Conservation (phyloP, 371 early-diverging fungal species). For the Blakeslea trispora region DNA sequence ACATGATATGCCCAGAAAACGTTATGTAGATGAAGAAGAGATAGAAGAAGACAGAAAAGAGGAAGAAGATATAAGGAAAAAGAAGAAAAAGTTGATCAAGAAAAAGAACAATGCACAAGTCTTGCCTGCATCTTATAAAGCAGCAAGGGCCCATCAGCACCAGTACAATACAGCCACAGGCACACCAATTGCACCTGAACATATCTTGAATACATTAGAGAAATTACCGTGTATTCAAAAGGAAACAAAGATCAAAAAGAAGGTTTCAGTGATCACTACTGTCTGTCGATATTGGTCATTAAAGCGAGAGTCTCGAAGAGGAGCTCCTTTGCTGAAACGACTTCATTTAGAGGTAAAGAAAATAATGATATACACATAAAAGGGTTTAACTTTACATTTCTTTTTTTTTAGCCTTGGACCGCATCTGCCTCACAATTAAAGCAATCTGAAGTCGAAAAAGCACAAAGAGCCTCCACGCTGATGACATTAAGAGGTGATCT, state of each 20-base stretch:
- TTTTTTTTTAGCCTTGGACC: conserved; percentile 98
- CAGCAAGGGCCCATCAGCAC: conserved; percentile 64
- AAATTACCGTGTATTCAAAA: conserved; percentile 43
- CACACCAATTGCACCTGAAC: conserved; percentile 70
- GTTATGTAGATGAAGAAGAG: conserved; percentile 42
- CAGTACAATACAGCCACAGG: conserved; percentile 48
- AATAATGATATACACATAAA: too few relatives aligned
- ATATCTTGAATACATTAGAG: conserved; percentile 68
- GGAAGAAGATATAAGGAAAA: conserved; percentile 15
- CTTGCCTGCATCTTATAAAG: conserved; percentile 49
- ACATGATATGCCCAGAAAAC: conserved; percentile 29
- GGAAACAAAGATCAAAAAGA: conserved; percentile 52
- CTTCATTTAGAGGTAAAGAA: conserved; percentile 97
- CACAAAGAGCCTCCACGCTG: conserved; percentile 59
- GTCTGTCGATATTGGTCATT: conserved; percentile 93
- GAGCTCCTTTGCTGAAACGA: conserved; percentile 91
- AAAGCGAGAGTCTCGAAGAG: conserved; percentile 85
- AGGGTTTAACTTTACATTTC: too few relatives aligned
- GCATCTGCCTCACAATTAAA: conserved; percentile 81
- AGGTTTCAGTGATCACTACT: conserved; percentile 54
- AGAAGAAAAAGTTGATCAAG: conserved; percentile 14
- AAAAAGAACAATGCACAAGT: conserved; percentile 19
- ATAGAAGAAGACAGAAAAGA: conserved; percentile 26
- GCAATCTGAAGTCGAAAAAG: conserved; percentile 78
- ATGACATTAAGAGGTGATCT: conserved; percentile 78